A percentile compares a stretch with the other conserved stretches of the same genome.
Evolutionary conservation across 768 basidiomycete genomes (phyloP).

Genomic region (Trametes gibbosa): DNA sequence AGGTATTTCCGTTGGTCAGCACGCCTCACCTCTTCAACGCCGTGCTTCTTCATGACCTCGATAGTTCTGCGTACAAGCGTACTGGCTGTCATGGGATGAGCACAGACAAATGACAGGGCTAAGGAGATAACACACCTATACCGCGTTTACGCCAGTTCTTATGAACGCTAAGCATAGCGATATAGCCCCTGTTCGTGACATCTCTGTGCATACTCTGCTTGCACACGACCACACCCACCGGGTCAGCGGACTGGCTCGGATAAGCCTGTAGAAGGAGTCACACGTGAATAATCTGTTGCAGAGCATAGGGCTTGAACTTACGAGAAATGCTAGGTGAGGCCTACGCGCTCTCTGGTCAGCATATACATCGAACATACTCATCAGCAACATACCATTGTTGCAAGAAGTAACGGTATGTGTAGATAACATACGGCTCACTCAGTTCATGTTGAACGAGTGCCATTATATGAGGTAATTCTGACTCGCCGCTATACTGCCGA

Average conservation of each 20-base stretch:
- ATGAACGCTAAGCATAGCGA: constrained; percentile 94
- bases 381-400: constrained; percentile 65
- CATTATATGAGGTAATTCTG: constrained; percentile 82
- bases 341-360: constrained; percentile 43
- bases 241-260: constrained; percentile 48
- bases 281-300: constrained; percentile 25
- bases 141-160: constrained; percentile 85
- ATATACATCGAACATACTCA: constrained; percentile 37
- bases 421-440: constrained; percentile 93
- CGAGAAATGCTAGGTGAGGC: constrained; percentile 88
- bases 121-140: constrained; percentile 61
- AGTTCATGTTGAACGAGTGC: constrained; percentile 86
- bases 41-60: constrained; percentile 76
- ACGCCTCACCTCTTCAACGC: constrained; percentile 74
- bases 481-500: constrained; percentile 72
- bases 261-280: constrained; percentile 47
- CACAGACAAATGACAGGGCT: constrained; percentile 11
- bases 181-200: constrained; percentile 83
- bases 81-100: constrained; percentile 58
- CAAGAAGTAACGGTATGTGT: constrained; percentile 96
- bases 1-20: not conserved
- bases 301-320: constrained; percentile 28
- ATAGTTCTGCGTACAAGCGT: constrained; percentile 81
- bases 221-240: constrained; percentile 93
- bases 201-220: constrained; percentile 90